Evolutionary conservation across 2,329 filamentous ascomycete species (phyloP).

Genomic region (Apiospora phragmitis): DNA sequence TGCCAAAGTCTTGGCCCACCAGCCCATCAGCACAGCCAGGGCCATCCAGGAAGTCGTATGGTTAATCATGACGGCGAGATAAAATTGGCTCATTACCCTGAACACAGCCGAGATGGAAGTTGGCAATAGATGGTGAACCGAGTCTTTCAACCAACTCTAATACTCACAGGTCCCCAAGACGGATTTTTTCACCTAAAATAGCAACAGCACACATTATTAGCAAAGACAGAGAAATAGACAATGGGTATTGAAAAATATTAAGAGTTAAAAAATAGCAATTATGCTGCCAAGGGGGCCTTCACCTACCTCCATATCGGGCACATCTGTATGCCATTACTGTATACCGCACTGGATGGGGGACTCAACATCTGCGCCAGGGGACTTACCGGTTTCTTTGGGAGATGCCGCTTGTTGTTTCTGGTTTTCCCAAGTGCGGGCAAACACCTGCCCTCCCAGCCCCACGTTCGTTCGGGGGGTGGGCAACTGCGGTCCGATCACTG

Average conservation of each 20-base stretch:
- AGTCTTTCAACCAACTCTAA: background rate
- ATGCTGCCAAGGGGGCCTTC: too few species aligned
- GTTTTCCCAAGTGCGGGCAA: background rate
- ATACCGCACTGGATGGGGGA: too few species aligned
- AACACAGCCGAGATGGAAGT: background rate
- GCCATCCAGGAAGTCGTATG: background rate
- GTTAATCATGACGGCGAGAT: background rate
- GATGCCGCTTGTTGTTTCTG: background rate
- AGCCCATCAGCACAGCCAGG: background rate
- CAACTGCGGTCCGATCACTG: background rate
- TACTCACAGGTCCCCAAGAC: background rate
- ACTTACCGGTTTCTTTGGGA: background rate
- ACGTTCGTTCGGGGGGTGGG: background rate
- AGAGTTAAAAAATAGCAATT: too few species aligned
- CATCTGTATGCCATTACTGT: too few species aligned
- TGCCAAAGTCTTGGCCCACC: background rate
- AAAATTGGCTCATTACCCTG: background rate
- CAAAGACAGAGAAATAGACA: too few species aligned
- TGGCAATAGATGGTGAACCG: background rate
- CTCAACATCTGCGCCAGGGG: background rate
- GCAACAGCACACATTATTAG: too few species aligned
- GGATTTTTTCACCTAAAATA: background rate
- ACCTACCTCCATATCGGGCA: too few species aligned
- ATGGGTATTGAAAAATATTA: too few species aligned
- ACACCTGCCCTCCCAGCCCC: background rate